Evolutionary conservation across 495 filamentous ascomycete species (phyloP), one percentile per base, ranked within the genome.

Genomic region (Massariosphaeria phaeospora): DNA sequence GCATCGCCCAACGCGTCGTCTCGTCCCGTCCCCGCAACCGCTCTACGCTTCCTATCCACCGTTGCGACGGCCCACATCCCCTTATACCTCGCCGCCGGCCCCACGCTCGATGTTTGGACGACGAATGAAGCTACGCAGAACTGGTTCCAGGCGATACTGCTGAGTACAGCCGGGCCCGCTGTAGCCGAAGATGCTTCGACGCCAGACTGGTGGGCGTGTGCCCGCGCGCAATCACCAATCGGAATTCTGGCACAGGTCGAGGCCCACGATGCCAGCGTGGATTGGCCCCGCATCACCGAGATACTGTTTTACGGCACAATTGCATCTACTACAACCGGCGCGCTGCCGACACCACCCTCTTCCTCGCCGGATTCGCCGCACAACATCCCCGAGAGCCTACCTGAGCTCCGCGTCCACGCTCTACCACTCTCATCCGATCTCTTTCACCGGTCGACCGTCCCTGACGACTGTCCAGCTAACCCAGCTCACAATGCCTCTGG

Each of bases 301-400:
- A 52, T 84, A 7, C 62, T 84, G 20, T 67, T 84, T 21, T 82
- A 83, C 47, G 79, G 61, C 38, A 64, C 57, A 8, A 36, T 61
- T 30, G 33, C 29, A 27, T 2, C 27, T 40, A 18, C 46, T 31
- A 23, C 59, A 26, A 8, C 42, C 24, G 2, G 13, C 13, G 29
- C 25, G 0, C 47, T 61, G 7, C 77, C 74, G 5, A 76, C 77
- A 17, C 76, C 78, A 4, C 74, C 76, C 10, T 63, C 66, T 25
- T 79, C 73, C 3, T 75, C 73, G 1, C 62, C 59, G 9, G 64
- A 66, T 6, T 9, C 30, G 11, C 9, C 35, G 21, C 29, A 30
- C 40, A 15, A 27, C 57, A 43, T 9, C 18, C 39, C 29, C 18
- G 40, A 46, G 15, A 1, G 33, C 29, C 6, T 49, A 24, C 31